phyloP scores from a whole-genome alignment of 768 basidiomycete species.

The Pholiota conissans region DNA sequence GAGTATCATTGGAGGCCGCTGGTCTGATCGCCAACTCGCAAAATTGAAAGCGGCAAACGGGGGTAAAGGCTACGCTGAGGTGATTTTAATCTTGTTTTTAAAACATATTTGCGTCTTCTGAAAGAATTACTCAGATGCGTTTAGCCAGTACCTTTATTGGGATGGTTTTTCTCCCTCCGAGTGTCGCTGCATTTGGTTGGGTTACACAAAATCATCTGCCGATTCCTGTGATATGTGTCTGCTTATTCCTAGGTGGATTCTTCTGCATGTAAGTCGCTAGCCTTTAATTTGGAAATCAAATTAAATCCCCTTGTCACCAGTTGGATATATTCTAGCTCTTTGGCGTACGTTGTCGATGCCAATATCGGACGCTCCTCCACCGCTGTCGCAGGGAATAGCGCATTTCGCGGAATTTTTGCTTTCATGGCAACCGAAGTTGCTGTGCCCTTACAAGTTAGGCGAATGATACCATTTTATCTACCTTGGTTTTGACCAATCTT shows the following conservation, averaged over 20 bases:
- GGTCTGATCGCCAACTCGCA: conserved; percentile 42
- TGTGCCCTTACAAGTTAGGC: conserved; percentile 65
- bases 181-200: conserved; percentile 76
- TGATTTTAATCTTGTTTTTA: conserved; percentile 24
- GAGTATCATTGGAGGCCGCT: conserved; percentile 44
- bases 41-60: conserved; percentile 38
- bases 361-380: conserved; percentile 79
- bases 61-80: conserved; percentile 62
- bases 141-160: conserved; percentile 60
- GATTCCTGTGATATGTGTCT: conserved; percentile 67
- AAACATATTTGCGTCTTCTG: background rate
- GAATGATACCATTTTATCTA: background rate
- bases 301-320: conserved; percentile 22
- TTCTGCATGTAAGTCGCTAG: conserved; percentile 58
- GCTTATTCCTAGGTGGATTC: conserved; percentile 74
- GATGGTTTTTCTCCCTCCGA: conserved; percentile 59
- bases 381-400: conserved; percentile 76
- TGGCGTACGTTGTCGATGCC: conserved; percentile 87
- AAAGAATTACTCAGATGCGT: conserved; percentile 54
- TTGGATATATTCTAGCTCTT: conserved; percentile 40
- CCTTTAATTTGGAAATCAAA: background rate
- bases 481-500: background rate
- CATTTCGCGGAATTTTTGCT: conserved; percentile 68
- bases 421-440: conserved; percentile 73
- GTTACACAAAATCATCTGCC: conserved; percentile 60